Conservation (phyloP, 768 basidiomycete species). For the Rhizopogon salebrosus region DNA sequence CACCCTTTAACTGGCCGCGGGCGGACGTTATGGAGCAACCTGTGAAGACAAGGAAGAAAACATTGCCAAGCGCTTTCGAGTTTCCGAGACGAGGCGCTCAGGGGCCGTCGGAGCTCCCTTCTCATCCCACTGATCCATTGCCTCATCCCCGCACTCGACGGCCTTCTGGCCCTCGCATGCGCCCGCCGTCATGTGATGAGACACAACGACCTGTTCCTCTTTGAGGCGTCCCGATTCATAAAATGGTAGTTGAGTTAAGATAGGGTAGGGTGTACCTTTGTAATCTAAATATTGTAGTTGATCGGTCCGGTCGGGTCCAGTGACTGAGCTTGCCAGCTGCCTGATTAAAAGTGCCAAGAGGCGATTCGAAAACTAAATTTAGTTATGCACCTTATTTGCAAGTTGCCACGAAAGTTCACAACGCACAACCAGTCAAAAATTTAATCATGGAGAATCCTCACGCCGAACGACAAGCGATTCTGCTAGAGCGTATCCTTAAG, state of each 20-base stretch:
- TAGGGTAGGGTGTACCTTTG: not conserved
- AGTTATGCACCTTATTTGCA: too few relatives aligned
- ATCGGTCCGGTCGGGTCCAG: not conserved
- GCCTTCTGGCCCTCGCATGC: constrained; percentile 27
- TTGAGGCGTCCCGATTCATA: not conserved
- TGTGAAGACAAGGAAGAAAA: constrained; percentile 9
- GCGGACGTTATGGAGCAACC: constrained; percentile 29
- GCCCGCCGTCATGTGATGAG: constrained; percentile 16
- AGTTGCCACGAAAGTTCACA: not conserved
- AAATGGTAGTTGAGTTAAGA: not conserved
- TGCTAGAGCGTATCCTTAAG: constrained; percentile 87
- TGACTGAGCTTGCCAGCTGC: not conserved
- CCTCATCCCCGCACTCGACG: constrained; percentile 22
- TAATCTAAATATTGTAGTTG: not conserved
- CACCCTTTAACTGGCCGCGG: constrained; percentile 54
- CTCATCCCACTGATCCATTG: not conserved
- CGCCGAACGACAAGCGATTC: constrained; percentile 85
- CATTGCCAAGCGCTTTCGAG: constrained; percentile 14
- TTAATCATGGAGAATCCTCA: constrained; percentile 95
- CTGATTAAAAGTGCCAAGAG: not conserved
- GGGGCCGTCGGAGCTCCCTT: constrained; percentile 6
- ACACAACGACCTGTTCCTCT: not conserved
- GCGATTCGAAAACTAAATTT: not conserved
- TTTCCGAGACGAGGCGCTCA: constrained; percentile 13
- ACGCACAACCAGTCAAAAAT: constrained; percentile 4